phyloP scores from a whole-genome alignment of 345 rosid species.

The Lenwebbia sp. region DNA sequence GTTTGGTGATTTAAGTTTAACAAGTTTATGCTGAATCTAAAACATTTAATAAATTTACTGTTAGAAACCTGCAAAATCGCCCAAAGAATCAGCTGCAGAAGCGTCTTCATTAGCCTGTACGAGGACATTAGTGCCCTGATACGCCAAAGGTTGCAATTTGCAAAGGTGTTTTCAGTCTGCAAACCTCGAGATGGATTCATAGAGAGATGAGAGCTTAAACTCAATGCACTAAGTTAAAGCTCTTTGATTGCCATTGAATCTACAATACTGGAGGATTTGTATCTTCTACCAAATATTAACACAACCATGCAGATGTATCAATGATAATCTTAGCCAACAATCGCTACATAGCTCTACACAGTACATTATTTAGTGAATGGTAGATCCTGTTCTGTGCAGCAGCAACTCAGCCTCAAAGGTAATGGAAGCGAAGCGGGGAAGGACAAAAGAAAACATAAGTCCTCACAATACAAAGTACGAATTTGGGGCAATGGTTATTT shows the following conservation, averaged over 20 bases:
- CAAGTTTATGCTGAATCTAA: too few species aligned
- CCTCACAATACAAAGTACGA: not conserved
- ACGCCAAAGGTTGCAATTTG: not conserved
- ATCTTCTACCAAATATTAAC: not conserved
- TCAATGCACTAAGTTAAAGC: not conserved
- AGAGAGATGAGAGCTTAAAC: not conserved
- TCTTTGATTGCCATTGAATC: not conserved
- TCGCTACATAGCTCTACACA: not conserved
- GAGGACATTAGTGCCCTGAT: not conserved
- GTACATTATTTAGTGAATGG: not conserved
- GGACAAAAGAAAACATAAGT: not conserved
- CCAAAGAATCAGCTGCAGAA: not conserved
- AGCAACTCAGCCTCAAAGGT: not conserved
- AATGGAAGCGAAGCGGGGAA: not conserved
- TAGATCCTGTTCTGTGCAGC: not conserved
- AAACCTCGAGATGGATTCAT: not conserved
- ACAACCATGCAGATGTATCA: not conserved
- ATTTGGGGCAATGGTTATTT: not conserved
- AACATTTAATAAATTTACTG: not conserved
- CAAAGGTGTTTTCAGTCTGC: not conserved
- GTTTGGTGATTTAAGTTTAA: too few species aligned
- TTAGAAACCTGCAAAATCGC: not conserved
- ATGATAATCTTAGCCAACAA: not conserved
- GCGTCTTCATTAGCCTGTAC: not conserved
- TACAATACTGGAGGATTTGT: not conserved